These are phyloP conservation scores for Larix sibirica DNA, from an alignment of 83 land plant species.

Conservation along the genomic window DNA sequence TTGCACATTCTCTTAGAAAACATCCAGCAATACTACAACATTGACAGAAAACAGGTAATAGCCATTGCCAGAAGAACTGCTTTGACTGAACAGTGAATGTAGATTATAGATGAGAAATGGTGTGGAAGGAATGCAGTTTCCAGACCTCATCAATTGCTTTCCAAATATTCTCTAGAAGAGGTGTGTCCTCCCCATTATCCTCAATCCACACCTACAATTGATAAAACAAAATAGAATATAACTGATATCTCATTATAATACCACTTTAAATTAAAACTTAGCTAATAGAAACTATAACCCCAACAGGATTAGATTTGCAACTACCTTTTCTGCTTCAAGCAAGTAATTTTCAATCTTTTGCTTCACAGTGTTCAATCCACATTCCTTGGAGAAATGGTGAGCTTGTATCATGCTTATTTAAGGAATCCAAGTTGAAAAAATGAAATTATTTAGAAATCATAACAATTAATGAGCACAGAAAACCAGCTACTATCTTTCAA, in stretches of 20 bases:
- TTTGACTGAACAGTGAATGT: background rate
- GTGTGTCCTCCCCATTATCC: conserved; percentile 30
- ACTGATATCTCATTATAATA: background rate
- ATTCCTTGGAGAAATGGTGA: conserved; percentile 67
- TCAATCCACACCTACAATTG: conserved; percentile 42
- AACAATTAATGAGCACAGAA: background rate
- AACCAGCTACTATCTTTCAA: background rate
- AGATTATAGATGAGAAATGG: background rate
- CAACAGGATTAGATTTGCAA: background rate
- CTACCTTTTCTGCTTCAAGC: conserved; percentile 73
- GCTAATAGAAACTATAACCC: background rate
- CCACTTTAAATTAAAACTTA: background rate
- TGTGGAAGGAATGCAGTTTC: background rate
- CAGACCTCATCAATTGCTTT: conserved; percentile 62
- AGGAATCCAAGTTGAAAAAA: conserved; percentile 11
- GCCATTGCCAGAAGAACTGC: background rate
- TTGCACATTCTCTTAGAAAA: background rate
- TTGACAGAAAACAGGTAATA: background rate
- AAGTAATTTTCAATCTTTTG: conserved; percentile 66
- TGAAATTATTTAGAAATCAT: background rate
- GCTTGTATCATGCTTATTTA: conserved; percentile 65
- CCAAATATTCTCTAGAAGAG: conserved; percentile 39
- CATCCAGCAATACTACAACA: background rate
- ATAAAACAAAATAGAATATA: background rate
- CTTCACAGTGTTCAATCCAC: conserved; percentile 55